Percentiles rank a stretch among this genome's conserved stretches.
These are phyloP conservation scores for Solanum sitiens DNA, from an alignment of 257 asterid species.

Conservation along the genomic window DNA sequence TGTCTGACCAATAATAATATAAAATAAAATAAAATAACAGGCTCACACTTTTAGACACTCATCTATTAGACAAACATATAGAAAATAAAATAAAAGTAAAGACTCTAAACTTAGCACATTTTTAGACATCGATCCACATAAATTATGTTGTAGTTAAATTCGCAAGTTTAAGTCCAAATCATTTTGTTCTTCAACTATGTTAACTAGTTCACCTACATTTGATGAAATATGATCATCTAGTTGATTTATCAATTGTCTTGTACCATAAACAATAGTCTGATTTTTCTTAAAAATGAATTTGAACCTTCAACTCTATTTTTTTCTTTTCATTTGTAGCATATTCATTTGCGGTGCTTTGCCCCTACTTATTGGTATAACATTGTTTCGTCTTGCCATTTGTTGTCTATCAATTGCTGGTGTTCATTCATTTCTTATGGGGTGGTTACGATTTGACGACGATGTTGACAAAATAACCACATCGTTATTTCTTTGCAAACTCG, in stretches of 20 bases:
- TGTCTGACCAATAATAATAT: not conserved
- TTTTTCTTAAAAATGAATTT: not conserved
- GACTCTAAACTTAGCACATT: not conserved
- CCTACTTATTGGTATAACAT: not conserved
- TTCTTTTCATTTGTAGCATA: not conserved
- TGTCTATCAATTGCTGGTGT: not conserved
- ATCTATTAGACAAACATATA: not conserved
- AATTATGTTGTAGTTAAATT: not conserved
- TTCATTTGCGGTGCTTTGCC: not conserved
- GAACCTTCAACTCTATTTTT: not conserved
- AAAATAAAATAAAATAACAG: not conserved
- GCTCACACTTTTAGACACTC: not conserved
- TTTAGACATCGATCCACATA: not conserved
- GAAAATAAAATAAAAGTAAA: not conserved
- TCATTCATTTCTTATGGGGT: not conserved
- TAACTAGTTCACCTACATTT: not conserved
- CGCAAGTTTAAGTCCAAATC: not conserved
- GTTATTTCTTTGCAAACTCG: not conserved
- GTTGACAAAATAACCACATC: not conserved
- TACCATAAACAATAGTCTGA: not conserved
- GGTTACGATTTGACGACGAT: not conserved
- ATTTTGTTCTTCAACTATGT: not conserved
- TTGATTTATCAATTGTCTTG: not conserved
- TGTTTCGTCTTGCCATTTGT: not conserved
- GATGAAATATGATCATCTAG: not conserved